Percentiles rank a stretch among this genome's conserved stretches.
phyloP scores from a whole-genome alignment of 2,329 filamentous ascomycete species.

The Aspergillus caelatus region DNA sequence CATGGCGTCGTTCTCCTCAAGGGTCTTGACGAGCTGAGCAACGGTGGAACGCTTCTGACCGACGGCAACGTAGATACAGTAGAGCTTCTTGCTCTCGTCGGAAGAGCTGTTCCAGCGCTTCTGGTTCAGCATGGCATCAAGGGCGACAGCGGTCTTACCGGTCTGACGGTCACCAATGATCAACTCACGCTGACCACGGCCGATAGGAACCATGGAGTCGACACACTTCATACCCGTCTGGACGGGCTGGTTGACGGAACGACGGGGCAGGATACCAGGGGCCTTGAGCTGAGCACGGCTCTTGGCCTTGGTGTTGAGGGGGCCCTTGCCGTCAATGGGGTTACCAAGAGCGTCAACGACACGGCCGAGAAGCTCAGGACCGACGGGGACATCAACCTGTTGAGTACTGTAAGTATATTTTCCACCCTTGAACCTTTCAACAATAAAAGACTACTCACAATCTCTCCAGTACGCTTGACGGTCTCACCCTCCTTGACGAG shows the following conservation, averaged over 20 bases:
- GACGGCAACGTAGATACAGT: constrained; percentile 98
- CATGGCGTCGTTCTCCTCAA: constrained; percentile 99
- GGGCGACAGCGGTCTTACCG: constrained; percentile 97
- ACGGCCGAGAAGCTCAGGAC: constrained; percentile 90
- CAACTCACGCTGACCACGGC: constrained; percentile 99
- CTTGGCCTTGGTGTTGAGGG: constrained; percentile 86
- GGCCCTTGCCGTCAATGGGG: constrained; percentile 99
- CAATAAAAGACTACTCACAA: constrained; percentile 66
- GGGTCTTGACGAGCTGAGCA: constrained; percentile 98
- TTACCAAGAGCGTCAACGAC: constrained; percentile 98
- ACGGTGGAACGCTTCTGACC: constrained; percentile 99
- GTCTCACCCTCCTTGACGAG: constrained; percentile 99
- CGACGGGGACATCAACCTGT: constrained; percentile 95
- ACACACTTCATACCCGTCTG: constrained; percentile 99
- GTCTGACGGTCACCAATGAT: constrained; percentile 99
- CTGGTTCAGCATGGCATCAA: constrained; percentile 99
- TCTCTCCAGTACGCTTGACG: constrained; percentile 99
- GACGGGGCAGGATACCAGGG: constrained; percentile 94
- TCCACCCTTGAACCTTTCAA: neutral
- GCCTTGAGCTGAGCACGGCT: constrained; percentile 99
- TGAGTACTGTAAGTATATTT: constrained; percentile 16
- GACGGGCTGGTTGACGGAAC: constrained; percentile 96
- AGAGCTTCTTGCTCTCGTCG: constrained; percentile 98
- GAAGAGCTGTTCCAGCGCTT: constrained; percentile 89
- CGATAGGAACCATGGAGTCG: constrained; percentile 99